phyloP scores from a whole-genome alignment of 148 eudicot species.

The Vaccinium macrocarpon region DNA sequence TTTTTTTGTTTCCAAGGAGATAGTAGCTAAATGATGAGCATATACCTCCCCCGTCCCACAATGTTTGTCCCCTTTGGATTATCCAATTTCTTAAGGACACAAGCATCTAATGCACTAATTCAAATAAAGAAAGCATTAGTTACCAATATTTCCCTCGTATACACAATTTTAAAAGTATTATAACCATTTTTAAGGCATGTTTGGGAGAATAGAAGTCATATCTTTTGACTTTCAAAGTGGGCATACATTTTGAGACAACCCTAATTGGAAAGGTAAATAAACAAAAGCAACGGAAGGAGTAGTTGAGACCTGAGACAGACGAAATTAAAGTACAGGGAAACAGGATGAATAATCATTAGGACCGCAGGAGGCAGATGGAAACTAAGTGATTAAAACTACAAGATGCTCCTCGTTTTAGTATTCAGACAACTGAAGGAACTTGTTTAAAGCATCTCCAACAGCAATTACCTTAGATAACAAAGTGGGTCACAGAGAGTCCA shows the following conservation, averaged over 20 bases:
- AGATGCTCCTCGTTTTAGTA: not conserved
- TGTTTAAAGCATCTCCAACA: not conserved
- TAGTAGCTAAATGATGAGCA: not conserved
- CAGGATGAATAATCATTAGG: not conserved
- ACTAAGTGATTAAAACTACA: not conserved
- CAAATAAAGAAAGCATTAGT: not conserved
- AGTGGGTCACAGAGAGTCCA: not conserved
- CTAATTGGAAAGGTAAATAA: not conserved
- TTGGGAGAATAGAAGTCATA: not conserved
- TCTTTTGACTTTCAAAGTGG: not conserved
- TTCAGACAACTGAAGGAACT: not conserved
- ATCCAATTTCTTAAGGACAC: not conserved
- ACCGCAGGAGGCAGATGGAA: not conserved
- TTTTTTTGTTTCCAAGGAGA: not conserved
- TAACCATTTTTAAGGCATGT: not conserved
- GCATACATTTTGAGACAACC: not conserved
- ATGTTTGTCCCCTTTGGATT: not conserved
- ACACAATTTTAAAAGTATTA: not conserved
- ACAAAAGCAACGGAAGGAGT: not conserved
- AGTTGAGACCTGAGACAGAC: slow-evolving; percentile 9
- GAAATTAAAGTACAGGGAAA: not conserved
- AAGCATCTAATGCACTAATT: not conserved
- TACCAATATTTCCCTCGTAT: not conserved
- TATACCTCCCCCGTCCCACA: not conserved
- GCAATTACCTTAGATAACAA: not conserved